Conservation (phyloP, 768 basidiomycete species). For the Favolaschia claudopus region DNA sequence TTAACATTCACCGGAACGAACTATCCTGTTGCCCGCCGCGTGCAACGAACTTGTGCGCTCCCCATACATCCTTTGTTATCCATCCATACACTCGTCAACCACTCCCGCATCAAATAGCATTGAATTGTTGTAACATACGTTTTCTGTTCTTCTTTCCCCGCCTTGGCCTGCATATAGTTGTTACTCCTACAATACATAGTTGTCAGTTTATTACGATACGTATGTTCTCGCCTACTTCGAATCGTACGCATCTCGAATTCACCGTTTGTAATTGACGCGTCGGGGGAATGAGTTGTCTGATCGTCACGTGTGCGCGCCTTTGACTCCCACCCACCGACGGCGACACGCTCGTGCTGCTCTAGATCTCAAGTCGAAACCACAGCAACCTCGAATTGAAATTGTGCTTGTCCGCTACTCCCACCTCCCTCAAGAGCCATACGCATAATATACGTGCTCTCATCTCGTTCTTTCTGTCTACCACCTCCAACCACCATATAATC, state of each 20-base stretch:
- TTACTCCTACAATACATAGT: constrained; percentile 19
- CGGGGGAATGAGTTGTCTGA: too few species aligned
- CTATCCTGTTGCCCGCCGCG: constrained; percentile 11
- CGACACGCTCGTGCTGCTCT: too few species aligned
- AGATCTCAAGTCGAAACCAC: too few species aligned
- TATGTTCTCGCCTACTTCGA: constrained; percentile 12
- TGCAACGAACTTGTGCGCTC: constrained; percentile 3
- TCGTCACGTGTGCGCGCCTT: too few species aligned
- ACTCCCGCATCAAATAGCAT: constrained; percentile 19
- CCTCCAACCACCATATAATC: constrained; percentile 27
- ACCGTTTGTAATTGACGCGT: neutral
- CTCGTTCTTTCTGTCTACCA: neutral
- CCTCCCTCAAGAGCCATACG: too few species aligned
- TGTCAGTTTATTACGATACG: constrained; percentile 14
- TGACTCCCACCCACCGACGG: too few species aligned
- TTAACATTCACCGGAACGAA: constrained; percentile 16
- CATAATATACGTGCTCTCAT: neutral
- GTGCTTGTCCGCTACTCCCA: too few species aligned
- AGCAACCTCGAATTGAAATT: too few species aligned
- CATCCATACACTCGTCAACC: constrained; percentile 10
- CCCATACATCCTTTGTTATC: constrained; percentile 10
- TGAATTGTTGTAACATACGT: constrained; percentile 25
- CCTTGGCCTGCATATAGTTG: constrained; percentile 25
- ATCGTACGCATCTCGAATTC: constrained; percentile 7
- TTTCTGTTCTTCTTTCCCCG: constrained; percentile 24